phyloP scores from a whole-genome alignment of 139 green algal genomes.

The Spirogloea muscicola region DNA sequence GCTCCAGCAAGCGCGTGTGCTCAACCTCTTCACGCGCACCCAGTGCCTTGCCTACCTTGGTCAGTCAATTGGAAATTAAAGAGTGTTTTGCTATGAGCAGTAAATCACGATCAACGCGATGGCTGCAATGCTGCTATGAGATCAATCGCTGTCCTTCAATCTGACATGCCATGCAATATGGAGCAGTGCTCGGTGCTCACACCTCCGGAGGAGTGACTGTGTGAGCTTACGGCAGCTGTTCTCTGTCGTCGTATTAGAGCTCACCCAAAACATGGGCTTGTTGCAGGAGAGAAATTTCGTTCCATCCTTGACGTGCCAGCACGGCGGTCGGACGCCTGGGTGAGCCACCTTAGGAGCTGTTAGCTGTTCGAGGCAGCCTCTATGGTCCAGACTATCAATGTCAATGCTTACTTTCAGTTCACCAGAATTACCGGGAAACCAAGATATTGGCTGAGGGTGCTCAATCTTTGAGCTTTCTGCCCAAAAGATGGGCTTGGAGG shows the following conservation, averaged over 20 bases:
- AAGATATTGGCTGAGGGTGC: too few species aligned
- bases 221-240: not conserved
- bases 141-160: not conserved
- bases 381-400: not conserved
- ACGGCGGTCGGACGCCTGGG: not conserved
- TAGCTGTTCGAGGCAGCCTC: not conserved
- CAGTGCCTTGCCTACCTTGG: conserved; percentile 81
- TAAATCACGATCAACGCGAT: not conserved
- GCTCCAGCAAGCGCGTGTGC: conserved; percentile 56
- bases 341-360: not conserved
- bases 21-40: conserved; percentile 55
- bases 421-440: not conserved
- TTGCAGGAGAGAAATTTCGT: conserved; percentile 54
- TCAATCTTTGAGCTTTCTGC: too few species aligned
- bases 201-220: not conserved
- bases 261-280: too few species aligned
- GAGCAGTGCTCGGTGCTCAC: too few species aligned
- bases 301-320: not conserved
- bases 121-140: not conserved
- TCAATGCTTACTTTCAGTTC: not conserved
- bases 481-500: not conserved
- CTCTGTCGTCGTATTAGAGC: too few species aligned
- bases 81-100: not conserved
- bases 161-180: not conserved
- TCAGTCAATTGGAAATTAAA: conserved; percentile 1